phyloP scores from a whole-genome alignment of 2,329 filamentous ascomycete species.

The Claviceps pazoutovae region DNA sequence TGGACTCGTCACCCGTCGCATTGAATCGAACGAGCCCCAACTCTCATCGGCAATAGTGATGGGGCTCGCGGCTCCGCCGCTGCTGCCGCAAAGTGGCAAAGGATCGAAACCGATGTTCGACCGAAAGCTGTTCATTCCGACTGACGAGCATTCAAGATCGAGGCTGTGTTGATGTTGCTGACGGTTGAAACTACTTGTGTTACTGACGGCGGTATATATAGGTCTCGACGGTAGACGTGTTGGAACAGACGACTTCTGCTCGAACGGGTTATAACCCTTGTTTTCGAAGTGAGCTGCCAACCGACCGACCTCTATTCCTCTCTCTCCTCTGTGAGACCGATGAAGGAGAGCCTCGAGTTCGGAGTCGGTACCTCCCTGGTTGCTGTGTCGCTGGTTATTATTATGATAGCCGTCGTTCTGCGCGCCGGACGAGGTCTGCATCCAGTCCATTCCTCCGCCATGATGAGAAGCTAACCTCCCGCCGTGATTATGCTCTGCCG shows the following conservation, averaged over 20 bases:
- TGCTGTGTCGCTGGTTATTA: constrained; percentile 7
- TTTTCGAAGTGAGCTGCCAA: constrained; percentile 28
- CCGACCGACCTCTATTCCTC: constrained; percentile 18
- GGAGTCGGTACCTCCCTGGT: constrained; percentile 10
- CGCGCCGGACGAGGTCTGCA: constrained; percentile 16
- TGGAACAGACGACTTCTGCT: constrained; percentile 22
- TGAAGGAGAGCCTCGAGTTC: constrained; percentile 16
- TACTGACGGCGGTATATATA: constrained; percentile 13
- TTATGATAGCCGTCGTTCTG: constrained; percentile 16
- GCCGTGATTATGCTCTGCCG: constrained; percentile 14
- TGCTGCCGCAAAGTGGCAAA: constrained; percentile 5
- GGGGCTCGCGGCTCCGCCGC: constrained; percentile 17
- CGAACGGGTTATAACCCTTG: constrained; percentile 20
- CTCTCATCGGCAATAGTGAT: constrained; percentile 18
- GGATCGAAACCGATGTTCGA: constrained; percentile 5
- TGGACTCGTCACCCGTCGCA: constrained; percentile 19
- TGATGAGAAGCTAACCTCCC: constrained; percentile 14
- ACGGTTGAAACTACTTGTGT: neutral
- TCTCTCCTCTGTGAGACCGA: constrained; percentile 11
- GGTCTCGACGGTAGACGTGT: constrained; percentile 21
- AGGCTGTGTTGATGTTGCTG: constrained; percentile 7
- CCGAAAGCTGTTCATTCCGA: constrained; percentile 10
- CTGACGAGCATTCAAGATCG: constrained; percentile 9
- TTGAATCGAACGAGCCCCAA: constrained; percentile 18
- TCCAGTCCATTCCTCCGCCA: constrained; percentile 25